Evolutionary conservation across 257 asterid species (phyloP).

Genomic region (Schizonepeta tenuifolia): DNA sequence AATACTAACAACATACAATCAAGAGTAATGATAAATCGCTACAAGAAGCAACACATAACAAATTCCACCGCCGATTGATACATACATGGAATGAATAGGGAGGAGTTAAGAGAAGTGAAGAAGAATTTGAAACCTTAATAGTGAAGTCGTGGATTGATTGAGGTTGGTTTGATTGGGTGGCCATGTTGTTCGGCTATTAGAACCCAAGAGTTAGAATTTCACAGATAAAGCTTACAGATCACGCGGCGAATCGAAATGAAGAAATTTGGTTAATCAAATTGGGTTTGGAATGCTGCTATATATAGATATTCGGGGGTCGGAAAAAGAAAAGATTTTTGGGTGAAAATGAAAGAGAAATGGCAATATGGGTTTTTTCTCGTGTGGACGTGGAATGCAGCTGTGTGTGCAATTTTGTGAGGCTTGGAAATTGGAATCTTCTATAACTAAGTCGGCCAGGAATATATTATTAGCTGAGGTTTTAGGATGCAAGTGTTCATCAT

Average conservation of each 20-base stretch:
- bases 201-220: conserved; percentile 13
- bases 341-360: not conserved
- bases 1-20: not conserved
- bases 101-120: not conserved
- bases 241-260: conserved; percentile 33
- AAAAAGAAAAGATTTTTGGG: not conserved
- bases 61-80: not conserved
- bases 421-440: not conserved
- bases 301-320: conserved; percentile 33
- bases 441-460: not conserved
- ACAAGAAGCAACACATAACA: not conserved
- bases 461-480: too few species aligned
- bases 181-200: conserved; percentile 51
- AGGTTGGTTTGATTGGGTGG: conserved; percentile 61
- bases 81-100: not conserved
- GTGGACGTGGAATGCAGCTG: too few species aligned
- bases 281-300: not conserved
- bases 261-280: not conserved
- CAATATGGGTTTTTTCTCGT: not conserved
- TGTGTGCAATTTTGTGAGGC: not conserved
- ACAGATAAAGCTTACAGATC: not conserved
- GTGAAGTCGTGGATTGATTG: conserved; percentile 84
- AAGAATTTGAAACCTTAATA: conserved; percentile 58
- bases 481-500: too few species aligned
- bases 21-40: not conserved